Conservation (phyloP, 1,139 yeast genomes). For the Sugiyamaella castrensis region DNA sequence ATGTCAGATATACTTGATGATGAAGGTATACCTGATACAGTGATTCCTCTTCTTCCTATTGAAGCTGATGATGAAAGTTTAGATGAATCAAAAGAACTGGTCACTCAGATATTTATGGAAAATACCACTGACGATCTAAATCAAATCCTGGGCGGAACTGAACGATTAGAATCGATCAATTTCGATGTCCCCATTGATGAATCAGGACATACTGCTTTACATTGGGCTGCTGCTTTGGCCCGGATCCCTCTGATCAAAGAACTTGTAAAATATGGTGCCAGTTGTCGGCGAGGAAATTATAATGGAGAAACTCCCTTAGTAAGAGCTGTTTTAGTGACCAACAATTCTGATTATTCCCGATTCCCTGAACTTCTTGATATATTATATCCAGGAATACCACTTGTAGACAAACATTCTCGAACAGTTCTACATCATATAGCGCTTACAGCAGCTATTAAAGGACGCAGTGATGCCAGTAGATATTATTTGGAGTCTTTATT, state of each 20-base stretch:
- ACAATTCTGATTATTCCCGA: conserved; percentile 71
- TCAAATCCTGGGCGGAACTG: conserved; percentile 16
- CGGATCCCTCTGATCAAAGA: conserved; percentile 69
- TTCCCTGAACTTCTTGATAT: conserved; percentile 71
- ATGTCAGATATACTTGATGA: conserved; percentile 22
- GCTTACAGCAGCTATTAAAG: conserved; percentile 67
- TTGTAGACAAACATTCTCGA: conserved; percentile 73
- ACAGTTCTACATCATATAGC: conserved; percentile 94
- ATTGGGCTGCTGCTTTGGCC: conserved; percentile 95
- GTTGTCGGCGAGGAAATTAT: conserved; percentile 68
- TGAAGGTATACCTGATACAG: conserved; percentile 25
- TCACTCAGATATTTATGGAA: conserved; percentile 46
- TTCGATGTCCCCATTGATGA: conserved; percentile 88
- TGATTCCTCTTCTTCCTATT: conserved; percentile 51
- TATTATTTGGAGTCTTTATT: conserved; percentile 74
- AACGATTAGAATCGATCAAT: conserved; percentile 42
- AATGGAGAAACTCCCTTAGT: conserved; percentile 89
- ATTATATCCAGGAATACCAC: conserved; percentile 70
- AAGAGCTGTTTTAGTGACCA: conserved; percentile 84
- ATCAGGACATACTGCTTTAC: conserved; percentile 88
- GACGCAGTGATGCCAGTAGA: conserved; percentile 64
- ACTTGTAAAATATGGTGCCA: conserved; percentile 64
- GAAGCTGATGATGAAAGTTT: conserved; percentile 38
- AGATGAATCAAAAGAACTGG: conserved; percentile 54
- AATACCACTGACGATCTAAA: conserved; percentile 21